Conservation (phyloP, 306 rosid species). For the Acacia acuminata region DNA sequence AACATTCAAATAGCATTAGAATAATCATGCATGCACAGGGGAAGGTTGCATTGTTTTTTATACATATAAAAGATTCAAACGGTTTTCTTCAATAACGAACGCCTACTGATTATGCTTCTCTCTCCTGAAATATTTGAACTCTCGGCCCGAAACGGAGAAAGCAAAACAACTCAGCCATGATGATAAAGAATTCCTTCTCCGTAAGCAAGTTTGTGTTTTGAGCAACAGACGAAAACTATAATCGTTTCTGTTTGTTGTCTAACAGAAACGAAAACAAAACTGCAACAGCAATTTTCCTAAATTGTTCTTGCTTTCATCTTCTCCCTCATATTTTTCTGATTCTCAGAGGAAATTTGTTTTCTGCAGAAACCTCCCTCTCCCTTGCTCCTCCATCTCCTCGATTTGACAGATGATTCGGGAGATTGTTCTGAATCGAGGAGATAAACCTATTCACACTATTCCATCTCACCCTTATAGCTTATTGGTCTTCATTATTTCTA, state of each 20-base stretch:
- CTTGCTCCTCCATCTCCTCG: conserved; percentile 34
- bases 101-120: conserved; percentile 39
- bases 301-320: conserved; percentile 25
- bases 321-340: conserved; percentile 2
- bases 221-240: not conserved
- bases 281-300: conserved; percentile 23
- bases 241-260: not conserved
- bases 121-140: conserved; percentile 46
- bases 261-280: not conserved
- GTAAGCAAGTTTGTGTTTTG: conserved; percentile 24
- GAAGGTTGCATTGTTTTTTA: not conserved
- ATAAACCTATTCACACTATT: not conserved
- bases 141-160: not conserved
- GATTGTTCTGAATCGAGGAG: conserved; percentile 26
- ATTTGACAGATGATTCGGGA: conserved; percentile 49
- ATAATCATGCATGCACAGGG: not conserved
- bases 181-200: not conserved
- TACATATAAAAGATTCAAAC: conserved; percentile 10
- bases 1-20: not conserved
- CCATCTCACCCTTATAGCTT: conserved; percentile 10
- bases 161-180: conserved; percentile 9
- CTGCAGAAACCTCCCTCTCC: conserved; percentile 51
- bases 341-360: conserved; percentile 47
- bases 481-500: not conserved
- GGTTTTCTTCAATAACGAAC: conserved; percentile 52